These are phyloP conservation scores for Colletotrichum ledebouriae DNA, from an alignment of 2,329 filamentous ascomycete species.

Conservation along the genomic window DNA sequence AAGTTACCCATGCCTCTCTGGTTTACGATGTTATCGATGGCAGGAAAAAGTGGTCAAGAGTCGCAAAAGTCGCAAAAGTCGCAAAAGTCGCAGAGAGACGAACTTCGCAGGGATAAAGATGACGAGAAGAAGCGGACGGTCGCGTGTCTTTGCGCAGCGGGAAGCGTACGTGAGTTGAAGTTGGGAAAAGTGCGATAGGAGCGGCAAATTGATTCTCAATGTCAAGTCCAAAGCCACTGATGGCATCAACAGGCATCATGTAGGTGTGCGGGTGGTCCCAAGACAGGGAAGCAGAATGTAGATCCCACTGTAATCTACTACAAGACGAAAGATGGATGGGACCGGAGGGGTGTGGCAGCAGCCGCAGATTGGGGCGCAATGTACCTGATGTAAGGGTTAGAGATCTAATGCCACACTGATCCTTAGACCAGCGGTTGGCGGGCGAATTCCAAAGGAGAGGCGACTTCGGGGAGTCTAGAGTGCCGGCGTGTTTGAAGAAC, in stretches of 20 bases:
- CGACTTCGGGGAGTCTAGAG: background rate
- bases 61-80: constrained; percentile 22
- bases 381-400: constrained; percentile 12
- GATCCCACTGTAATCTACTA: constrained; percentile 7
- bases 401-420: constrained; percentile 26
- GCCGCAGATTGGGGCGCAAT: constrained; percentile 24
- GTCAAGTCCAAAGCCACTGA: constrained; percentile 31
- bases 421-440: constrained; percentile 21
- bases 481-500: background rate
- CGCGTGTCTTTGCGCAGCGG: constrained; percentile 9
- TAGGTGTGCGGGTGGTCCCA: constrained; percentile 23
- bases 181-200: background rate
- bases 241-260: constrained; percentile 38
- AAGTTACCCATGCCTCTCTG: constrained; percentile 33
- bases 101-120: background rate
- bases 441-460: constrained; percentile 26
- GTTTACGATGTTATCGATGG: background rate
- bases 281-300: constrained; percentile 32
- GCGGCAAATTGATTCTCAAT: constrained; percentile 26
- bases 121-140: background rate
- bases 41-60: background rate
- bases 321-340: constrained; percentile 18
- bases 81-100: constrained; percentile 9
- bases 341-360: constrained; percentile 11
- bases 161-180: constrained; percentile 3